phyloP scores from a whole-genome alignment of 768 basidiomycete species.

The Agaricus blazei region DNA sequence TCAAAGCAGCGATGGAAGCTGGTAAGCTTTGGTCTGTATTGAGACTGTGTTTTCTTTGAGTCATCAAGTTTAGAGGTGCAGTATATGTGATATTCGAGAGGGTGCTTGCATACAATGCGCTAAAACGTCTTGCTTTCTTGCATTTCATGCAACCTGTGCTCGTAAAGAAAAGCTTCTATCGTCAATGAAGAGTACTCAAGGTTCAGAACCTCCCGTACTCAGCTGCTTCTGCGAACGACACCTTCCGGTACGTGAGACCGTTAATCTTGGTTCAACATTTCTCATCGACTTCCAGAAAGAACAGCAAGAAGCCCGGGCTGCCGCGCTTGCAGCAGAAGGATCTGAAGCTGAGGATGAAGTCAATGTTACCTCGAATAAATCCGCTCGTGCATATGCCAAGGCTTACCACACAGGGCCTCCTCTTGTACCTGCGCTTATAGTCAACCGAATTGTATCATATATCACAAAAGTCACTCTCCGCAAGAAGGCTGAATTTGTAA shows the following conservation, averaged over 20 bases:
- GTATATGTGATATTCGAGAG: constrained; percentile 37
- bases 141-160: constrained; percentile 95
- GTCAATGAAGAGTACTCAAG: constrained; percentile 82
- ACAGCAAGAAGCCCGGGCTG: constrained; percentile 56
- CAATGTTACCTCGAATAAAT: constrained; percentile 53
- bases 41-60: neutral
- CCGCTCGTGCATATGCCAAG: constrained; percentile 87
- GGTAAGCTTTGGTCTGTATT: constrained; percentile 39
- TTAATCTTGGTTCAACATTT: neutral
- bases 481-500: constrained; percentile 74
- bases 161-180: constrained; percentile 78
- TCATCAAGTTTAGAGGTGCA: constrained; percentile 34
- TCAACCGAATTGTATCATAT: constrained; percentile 75
- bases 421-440: constrained; percentile 80
- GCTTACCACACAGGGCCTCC: constrained; percentile 92
- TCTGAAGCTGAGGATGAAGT: constrained; percentile 33
- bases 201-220: constrained; percentile 66
- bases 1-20: constrained; percentile 92
- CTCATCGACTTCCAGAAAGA: constrained; percentile 38
- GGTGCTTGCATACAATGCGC: constrained; percentile 98
- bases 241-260: constrained; percentile 62
- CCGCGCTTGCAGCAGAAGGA: constrained; percentile 50
- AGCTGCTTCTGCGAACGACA: constrained; percentile 89
- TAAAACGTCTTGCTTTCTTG: constrained; percentile 83
- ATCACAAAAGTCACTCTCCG: constrained; percentile 62